Conservation (phyloP, 148 eudicot species). For the Selenicereus undatus region DNA sequence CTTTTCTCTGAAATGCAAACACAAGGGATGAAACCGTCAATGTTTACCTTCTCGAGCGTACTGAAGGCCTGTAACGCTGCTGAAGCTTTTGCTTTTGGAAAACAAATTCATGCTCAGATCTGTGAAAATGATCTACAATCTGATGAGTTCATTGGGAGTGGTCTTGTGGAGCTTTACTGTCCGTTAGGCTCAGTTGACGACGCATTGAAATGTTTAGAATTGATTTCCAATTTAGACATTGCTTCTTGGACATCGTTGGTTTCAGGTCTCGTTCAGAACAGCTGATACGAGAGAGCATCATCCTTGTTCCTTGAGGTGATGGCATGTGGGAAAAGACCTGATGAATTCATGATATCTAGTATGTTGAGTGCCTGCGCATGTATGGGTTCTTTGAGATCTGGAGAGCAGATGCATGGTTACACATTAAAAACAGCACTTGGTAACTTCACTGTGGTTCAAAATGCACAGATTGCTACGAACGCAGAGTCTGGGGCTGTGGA, state of each 20-base stretch:
- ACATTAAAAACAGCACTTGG: neutral
- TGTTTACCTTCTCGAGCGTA: neutral
- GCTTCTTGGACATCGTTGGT: neutral
- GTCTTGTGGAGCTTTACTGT: slow-evolving; percentile 1
- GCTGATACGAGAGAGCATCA: neutral
- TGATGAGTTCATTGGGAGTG: neutral
- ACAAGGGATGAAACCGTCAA: neutral
- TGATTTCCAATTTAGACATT: neutral
- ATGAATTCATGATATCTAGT: neutral
- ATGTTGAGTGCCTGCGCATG: neutral
- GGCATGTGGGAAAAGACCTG: neutral
- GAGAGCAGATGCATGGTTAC: neutral
- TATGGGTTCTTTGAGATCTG: neutral
- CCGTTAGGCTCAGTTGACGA: neutral
- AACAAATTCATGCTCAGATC: neutral
- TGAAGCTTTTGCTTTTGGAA: slow-evolving; percentile 3
- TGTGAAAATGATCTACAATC: neutral
- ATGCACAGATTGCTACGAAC: neutral
- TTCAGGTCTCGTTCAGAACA: neutral
- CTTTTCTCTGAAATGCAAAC: neutral
- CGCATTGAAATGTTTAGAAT: neutral
- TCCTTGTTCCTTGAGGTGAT: neutral
- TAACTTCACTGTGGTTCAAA: neutral
- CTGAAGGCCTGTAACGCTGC: neutral
- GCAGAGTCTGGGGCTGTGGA: neutral